A percentile compares a stretch with the other conserved stretches of the same genome.
Conservation (phyloP, 192 early-diverging fungal genomes). For the Linnemannia schmuckeri region DNA sequence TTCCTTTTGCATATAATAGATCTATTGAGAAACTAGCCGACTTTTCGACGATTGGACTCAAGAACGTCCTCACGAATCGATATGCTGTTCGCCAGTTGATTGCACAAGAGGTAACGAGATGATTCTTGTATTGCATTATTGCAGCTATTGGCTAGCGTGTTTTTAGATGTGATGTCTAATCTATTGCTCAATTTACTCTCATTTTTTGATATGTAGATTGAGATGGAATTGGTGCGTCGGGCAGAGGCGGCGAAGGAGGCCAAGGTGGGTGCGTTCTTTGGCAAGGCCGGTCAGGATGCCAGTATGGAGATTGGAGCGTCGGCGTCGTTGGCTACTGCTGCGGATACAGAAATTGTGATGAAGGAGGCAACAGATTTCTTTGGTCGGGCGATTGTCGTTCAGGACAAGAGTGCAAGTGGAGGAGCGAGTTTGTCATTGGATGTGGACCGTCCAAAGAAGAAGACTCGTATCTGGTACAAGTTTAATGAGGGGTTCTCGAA, state of each 20-base stretch:
- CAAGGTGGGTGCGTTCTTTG: constrained; percentile 15
- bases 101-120: constrained; percentile 73
- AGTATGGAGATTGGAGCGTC: constrained; percentile 23
- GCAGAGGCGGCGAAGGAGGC: constrained; percentile 34
- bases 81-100: constrained; percentile 88
- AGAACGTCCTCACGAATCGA: constrained; percentile 66
- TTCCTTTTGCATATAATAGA: constrained; percentile 23
- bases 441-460: constrained; percentile 26
- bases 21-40: constrained; percentile 63
- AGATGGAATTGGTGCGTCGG: constrained; percentile 59
- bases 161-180: background rate
- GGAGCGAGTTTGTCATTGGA: constrained; percentile 10
- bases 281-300: constrained; percentile 40
- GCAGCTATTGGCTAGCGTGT: background rate
- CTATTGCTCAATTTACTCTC: background rate
- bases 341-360: constrained; percentile 22
- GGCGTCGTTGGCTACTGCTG: background rate
- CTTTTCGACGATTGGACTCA: constrained; percentile 54
- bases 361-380: constrained; percentile 80
- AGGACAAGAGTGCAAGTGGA: constrained; percentile 12
- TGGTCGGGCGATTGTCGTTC: constrained; percentile 72
- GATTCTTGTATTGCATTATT: constrained; percentile 23
- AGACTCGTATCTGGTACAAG: constrained; percentile 71
- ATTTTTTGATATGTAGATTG: constrained; percentile 57
- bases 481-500: constrained; percentile 60